phyloP scores from a whole-genome alignment of 1,284 basidiomycete species.

The Melampsora larici-populina region DNA sequence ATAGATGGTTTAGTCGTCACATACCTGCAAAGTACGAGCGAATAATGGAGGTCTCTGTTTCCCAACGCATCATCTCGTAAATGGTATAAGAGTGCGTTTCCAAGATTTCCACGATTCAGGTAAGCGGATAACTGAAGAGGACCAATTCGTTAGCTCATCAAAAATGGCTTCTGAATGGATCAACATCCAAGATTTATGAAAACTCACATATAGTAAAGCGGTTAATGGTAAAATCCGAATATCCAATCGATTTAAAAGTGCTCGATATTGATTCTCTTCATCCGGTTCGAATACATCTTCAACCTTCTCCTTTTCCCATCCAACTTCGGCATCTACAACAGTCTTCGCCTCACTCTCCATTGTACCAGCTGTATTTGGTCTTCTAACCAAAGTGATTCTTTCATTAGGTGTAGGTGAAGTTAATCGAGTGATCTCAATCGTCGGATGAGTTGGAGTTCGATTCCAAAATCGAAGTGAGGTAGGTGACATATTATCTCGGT shows the following conservation, averaged over 20 bases:
- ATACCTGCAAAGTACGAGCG: conserved; percentile 12
- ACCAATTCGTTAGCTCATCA: background rate
- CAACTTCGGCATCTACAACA: too few species aligned
- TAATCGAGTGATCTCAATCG: too few species aligned
- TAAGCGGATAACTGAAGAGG: conserved; percentile 22
- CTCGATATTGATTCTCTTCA: too few species aligned
- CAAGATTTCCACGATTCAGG: conserved; percentile 25
- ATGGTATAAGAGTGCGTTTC: conserved; percentile 29
- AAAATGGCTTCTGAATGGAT: background rate
- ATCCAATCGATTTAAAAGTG: conserved; percentile 4
- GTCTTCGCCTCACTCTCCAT: too few species aligned
- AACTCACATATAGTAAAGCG: conserved; percentile 15
- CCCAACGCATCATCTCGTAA: background rate
- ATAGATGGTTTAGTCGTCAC: background rate
- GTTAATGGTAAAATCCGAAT: conserved; percentile 22
- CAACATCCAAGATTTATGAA: background rate
- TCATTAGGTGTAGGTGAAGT: too few species aligned
- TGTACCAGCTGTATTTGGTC: too few species aligned
- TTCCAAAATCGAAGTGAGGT: too few species aligned
- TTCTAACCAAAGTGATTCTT: too few species aligned
- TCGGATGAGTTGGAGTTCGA: too few species aligned
- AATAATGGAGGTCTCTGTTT: conserved; percentile 10
- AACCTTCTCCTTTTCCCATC: too few species aligned
- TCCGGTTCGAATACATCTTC: too few species aligned
- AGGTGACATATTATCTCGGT: too few species aligned